Conservation (phyloP, 129 eudicot genomes). For the Tagetes patula region DNA sequence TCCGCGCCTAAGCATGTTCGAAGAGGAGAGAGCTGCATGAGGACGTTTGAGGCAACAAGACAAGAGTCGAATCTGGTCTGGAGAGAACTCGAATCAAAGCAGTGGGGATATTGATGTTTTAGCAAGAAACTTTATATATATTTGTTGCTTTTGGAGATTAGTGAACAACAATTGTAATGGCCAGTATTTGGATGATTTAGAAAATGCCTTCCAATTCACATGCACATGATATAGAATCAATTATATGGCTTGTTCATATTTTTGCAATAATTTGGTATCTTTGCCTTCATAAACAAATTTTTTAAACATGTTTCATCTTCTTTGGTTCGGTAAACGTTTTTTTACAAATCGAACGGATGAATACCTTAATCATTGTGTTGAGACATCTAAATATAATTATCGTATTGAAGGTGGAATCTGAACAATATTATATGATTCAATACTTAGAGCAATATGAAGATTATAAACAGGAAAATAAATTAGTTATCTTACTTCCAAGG, state of each 20-base stretch:
- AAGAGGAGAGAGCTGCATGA: slow-evolving; percentile 2
- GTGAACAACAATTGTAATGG: slow-evolving; percentile 33
- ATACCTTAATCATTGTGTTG: too few species aligned
- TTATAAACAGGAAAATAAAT: too few species aligned
- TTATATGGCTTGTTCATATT: slow-evolving; percentile 7
- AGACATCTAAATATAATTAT: too few species aligned
- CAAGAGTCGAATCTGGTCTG: slow-evolving; percentile 34
- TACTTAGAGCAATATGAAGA: too few species aligned
- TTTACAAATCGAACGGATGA: too few species aligned
- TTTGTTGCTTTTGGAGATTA: slow-evolving; percentile 21
- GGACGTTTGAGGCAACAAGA: slow-evolving; percentile 33
- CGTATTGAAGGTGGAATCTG: too few species aligned
- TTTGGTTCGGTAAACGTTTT: too few species aligned
- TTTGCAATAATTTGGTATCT: slow-evolving; percentile 14
- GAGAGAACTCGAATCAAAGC: slow-evolving; percentile 25
- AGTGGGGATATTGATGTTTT: slow-evolving; percentile 27
- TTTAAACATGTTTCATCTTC: too few species aligned
- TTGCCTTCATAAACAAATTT: not conserved
- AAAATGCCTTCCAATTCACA: slow-evolving; percentile 16
- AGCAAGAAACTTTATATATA: slow-evolving; percentile 17
- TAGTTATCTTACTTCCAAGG: too few species aligned
- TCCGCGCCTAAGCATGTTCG: too few species aligned
- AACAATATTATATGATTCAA: too few species aligned
- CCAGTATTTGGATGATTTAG: slow-evolving; percentile 30
- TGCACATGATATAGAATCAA: slow-evolving; percentile 15